Conservation (phyloP, 768 basidiomycete genomes). For the Dendrothele bispora region DNA sequence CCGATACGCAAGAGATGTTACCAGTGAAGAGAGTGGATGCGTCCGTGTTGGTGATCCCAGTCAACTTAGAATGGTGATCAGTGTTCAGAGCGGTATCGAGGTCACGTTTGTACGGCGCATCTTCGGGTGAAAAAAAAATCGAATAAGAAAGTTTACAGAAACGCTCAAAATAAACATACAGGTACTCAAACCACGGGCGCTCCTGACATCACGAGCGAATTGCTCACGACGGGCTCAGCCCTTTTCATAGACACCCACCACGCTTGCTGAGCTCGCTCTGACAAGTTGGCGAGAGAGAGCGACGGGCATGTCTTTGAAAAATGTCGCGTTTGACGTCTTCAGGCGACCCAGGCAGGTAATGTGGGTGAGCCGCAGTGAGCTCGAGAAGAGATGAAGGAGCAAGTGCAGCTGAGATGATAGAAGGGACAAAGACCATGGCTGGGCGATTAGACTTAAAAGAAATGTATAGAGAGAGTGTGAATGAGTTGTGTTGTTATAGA, state of each 20-base stretch:
- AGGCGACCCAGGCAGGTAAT: neutral
- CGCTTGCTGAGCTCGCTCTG: too few species aligned
- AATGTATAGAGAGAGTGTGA: too few species aligned
- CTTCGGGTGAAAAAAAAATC: neutral
- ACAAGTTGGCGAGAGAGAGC: constrained; percentile 9
- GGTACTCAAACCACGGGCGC: neutral
- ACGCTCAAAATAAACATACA: neutral
- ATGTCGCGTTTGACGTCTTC: constrained; percentile 5
- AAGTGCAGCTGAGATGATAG: neutral
- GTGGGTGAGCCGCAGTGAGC: neutral
- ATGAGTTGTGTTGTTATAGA: too few species aligned
- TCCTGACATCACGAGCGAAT: neutral
- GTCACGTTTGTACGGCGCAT: constrained; percentile 7
- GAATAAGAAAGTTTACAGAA: neutral
- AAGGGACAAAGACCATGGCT: neutral
- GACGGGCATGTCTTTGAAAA: constrained; percentile 6
- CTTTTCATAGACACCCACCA: constrained; percentile 10
- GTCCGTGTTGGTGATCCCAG: constrained; percentile 9
- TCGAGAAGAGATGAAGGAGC: neutral
- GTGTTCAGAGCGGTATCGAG: constrained; percentile 3
- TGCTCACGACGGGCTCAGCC: constrained; percentile 1
- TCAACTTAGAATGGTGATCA: constrained; percentile 10
- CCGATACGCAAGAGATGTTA: constrained; percentile 9
- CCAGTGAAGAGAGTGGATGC: constrained; percentile 8
- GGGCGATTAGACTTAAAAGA: too few species aligned